Evolutionary conservation across 225 moss, liverwort and hornwort genomes (phyloP).

Genomic region (Climacium dendroides): DNA sequence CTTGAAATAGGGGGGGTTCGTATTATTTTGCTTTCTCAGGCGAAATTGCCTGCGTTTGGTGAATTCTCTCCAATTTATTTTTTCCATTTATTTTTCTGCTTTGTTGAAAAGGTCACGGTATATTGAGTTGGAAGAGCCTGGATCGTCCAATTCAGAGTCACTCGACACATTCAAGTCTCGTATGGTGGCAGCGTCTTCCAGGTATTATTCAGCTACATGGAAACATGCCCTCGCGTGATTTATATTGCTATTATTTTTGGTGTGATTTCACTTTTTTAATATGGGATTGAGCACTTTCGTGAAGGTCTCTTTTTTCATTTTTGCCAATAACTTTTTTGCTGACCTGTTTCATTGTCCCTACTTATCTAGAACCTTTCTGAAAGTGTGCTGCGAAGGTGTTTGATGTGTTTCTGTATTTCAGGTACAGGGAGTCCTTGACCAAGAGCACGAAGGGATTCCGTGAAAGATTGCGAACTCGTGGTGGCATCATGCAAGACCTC

Average conservation of each 20-base stretch:
- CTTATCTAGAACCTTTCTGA: neutral
- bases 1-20: neutral
- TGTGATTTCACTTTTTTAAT: neutral
- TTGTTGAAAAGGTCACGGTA: neutral
- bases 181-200: neutral
- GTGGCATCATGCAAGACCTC: neutral
- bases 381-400: neutral
- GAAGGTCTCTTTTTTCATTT: neutral
- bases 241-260: neutral
- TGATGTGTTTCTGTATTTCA: neutral
- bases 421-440: neutral
- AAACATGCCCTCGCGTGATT: neutral
- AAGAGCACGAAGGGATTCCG: neutral
- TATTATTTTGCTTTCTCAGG: neutral
- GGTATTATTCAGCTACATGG: neutral
- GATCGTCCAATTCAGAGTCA: neutral
- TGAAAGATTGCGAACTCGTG: neutral
- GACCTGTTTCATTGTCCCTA: neutral
- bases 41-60: neutral
- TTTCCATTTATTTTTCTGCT: neutral
- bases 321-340: neutral
- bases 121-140: neutral
- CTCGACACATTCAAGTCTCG: neutral
- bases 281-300: neutral
- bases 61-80: neutral